Base-by-base conservation (phyloP, 306 rosid species). In the Cicer pinnatifidum region DNA sequence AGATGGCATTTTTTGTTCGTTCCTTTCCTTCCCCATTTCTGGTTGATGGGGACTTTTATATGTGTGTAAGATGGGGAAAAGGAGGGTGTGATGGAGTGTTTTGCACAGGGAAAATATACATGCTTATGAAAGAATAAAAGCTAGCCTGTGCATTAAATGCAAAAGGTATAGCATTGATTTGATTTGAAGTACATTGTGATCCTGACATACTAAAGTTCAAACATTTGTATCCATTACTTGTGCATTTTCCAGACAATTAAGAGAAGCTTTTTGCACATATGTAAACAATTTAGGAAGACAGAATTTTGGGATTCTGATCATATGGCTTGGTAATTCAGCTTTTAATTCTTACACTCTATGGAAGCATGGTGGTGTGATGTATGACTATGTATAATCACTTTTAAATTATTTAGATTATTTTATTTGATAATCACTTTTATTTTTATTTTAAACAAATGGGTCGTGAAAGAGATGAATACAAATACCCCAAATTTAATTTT, bases 311-410 rank as follows among this genome's bases (percentile, higher is more conserved):
- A 66, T 73, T 23, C 69, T 68, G 80, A 83, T 82, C 78, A 84
- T 53, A 83, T 81, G 93, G 97, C 56, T 90, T 92, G 96, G 97
- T 92, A 86, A 82, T 63, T 81, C 59, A 81, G 67, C 78, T 52
- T 39, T 35, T 43, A 47, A 75, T 76, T 76, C 74, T 85, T 48
- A 40, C 44, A 41, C 28, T 64, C 12, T 77, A 47, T 23, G 47
- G 12, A 20, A 8, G n/a, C 11, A 19, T 50, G 57, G 20, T 2
- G 9, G 9, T 15, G 1, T 13, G 5, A 28, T 28, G 35, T 28
- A 3, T 28, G 35, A 28, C 35, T 28, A 3, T 28, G 35, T 28
- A 28, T 28, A 28, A 3, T 28, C 35, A 28, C 35, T 28, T 28
- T 28, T 28, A 28, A 3, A 28, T 28, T 28, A 28, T 28, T 3